A percentile compares a stretch with the other conserved stretches of the same genome.
phyloP scores from a whole-genome alignment of 768 basidiomycete genomes.

The Termitomyces sp. region DNA sequence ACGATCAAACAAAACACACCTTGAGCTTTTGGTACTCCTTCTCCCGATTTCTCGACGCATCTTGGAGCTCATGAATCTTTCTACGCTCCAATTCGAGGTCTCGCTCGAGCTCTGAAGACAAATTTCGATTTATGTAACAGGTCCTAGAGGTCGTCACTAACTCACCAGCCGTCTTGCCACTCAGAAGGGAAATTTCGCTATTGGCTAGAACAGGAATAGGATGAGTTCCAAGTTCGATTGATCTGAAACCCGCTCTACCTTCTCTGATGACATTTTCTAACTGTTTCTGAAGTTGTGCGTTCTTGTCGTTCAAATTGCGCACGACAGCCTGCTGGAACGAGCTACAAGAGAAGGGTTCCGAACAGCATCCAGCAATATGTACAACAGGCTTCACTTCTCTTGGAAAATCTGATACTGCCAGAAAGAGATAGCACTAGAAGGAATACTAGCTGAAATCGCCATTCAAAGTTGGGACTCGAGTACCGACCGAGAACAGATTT shows the following conservation, averaged over 20 bases:
- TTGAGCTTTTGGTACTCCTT: slow-evolving; percentile 89
- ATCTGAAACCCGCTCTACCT: slow-evolving; percentile 46
- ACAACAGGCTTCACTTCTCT: slow-evolving; percentile 55
- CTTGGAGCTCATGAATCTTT: slow-evolving; percentile 72
- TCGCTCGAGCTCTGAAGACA: slow-evolving; percentile 62
- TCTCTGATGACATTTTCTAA: slow-evolving; percentile 83
- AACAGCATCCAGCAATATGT: neutral
- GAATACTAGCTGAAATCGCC: neutral
- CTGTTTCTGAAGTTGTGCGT: slow-evolving; percentile 80
- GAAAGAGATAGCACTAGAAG: slow-evolving; percentile 72
- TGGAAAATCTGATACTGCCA: slow-evolving; percentile 92
- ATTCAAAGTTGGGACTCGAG: neutral
- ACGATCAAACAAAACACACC: slow-evolving; percentile 33
- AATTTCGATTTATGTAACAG: neutral
- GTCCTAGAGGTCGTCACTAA: neutral
- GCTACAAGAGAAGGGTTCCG: slow-evolving; percentile 30
- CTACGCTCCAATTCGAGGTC: slow-evolving; percentile 80
- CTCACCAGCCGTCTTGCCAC: slow-evolving; percentile 65
- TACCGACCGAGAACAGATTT: slow-evolving; percentile 75
- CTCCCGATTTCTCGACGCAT: slow-evolving; percentile 71
- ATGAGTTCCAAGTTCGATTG: neutral
- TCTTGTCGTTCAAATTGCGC: slow-evolving; percentile 79
- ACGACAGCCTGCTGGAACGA: slow-evolving; percentile 85
- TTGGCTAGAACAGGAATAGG: slow-evolving; percentile 50
- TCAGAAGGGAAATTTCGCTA: slow-evolving; percentile 69